These are phyloP conservation scores for Suillus subalutaceus DNA, from an alignment of 768 basidiomycete genomes.

Conservation along the genomic window DNA sequence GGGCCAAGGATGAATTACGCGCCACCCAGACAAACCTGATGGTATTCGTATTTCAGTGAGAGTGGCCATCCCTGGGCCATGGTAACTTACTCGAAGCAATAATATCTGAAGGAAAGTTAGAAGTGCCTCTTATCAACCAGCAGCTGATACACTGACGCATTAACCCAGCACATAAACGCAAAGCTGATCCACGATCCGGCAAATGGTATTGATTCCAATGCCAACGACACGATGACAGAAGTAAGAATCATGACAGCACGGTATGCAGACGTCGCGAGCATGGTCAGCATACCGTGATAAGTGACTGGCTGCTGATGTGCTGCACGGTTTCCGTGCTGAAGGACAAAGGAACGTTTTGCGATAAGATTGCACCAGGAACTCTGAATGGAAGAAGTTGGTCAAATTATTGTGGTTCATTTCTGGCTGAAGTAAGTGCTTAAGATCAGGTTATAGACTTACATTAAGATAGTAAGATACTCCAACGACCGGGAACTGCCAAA, in stretches of 20 bases:
- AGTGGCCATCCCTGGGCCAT: slow-evolving; percentile 7
- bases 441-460: slow-evolving; percentile 44
- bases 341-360: slow-evolving; percentile 70
- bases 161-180: slow-evolving; percentile 82
- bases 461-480: slow-evolving; percentile 81
- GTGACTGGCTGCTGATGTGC: slow-evolving; percentile 55
- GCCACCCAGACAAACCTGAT: slow-evolving; percentile 79
- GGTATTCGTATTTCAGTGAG: slow-evolving; percentile 20
- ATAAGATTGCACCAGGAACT: slow-evolving; percentile 77
- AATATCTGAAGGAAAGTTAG: slow-evolving; percentile 58
- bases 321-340: slow-evolving; percentile 70
- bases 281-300: slow-evolving; percentile 71
- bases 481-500: slow-evolving; percentile 83
- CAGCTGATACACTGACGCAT: slow-evolving; percentile 64
- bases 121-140: slow-evolving; percentile 1
- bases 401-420: neutral
- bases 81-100: slow-evolving; percentile 76
- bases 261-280: slow-evolving; percentile 81
- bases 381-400: slow-evolving; percentile 40
- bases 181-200: slow-evolving; percentile 65
- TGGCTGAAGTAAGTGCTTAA: neutral
- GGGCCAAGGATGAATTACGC: slow-evolving; percentile 67
- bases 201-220: slow-evolving; percentile 63
- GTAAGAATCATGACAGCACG: slow-evolving; percentile 81
- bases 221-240: slow-evolving; percentile 69